phyloP scores from a whole-genome alignment of 192 early-diverging fungal genomes.

The Diversispora epigaea region DNA sequence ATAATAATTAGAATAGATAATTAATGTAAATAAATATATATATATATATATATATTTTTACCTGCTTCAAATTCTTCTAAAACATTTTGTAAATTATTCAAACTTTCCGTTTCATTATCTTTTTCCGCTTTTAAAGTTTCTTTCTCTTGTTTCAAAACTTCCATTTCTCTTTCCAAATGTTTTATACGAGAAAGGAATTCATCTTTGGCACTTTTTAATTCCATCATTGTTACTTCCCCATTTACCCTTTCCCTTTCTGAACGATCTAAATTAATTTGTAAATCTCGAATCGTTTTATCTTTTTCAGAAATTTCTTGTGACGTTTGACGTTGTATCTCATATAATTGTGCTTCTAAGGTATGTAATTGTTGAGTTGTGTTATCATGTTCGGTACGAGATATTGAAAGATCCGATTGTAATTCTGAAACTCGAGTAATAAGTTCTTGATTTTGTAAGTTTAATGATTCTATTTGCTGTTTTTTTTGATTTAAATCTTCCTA shows the following conservation, averaged over 20 bases:
- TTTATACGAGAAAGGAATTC: conserved; percentile 51
- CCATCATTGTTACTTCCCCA: conserved; percentile 56
- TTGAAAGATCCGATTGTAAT: conserved; percentile 48
- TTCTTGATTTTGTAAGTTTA: conserved; percentile 56
- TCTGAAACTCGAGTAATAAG: conserved; percentile 59
- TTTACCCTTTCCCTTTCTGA: conserved; percentile 65
- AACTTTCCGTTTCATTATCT: conserved; percentile 57
- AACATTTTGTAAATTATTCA: conserved; percentile 81
- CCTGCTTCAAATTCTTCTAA: conserved; percentile 85
- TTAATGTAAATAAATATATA: too few species aligned
- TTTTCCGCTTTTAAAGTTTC: conserved; percentile 49
- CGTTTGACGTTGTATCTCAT: conserved; percentile 60
- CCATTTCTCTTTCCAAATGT: conserved; percentile 54
- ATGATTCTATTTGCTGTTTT: conserved; percentile 54
- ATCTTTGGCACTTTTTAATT: conserved; percentile 55
- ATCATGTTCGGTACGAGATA: conserved; percentile 44
- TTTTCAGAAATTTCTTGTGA: conserved; percentile 57
- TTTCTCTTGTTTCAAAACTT: conserved; percentile 47
- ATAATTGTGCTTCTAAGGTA: conserved; percentile 56
- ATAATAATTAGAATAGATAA: not conserved
- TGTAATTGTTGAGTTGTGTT: conserved; percentile 53
- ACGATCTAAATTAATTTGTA: conserved; percentile 55
- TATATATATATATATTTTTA: conserved; percentile 35
- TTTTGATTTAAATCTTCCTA: conserved; percentile 57
- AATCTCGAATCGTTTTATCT: conserved; percentile 53